Evolutionary conservation across 495 filamentous ascomycete species (phyloP).

Genomic region (Talaromyces ruber): DNA sequence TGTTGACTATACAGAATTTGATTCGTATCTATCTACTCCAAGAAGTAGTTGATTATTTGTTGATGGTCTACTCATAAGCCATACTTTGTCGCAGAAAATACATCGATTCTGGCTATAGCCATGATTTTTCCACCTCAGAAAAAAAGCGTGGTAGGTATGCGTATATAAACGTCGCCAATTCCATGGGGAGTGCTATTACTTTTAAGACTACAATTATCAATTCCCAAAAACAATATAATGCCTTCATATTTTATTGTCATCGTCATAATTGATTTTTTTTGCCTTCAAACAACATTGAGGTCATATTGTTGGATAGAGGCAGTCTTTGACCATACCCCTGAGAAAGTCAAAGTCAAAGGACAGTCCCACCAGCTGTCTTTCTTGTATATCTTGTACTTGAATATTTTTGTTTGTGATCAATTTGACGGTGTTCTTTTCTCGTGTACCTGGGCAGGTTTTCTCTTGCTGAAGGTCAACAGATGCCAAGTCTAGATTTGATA

Average conservation of each 20-base stretch:
- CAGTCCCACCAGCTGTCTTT: not conserved
- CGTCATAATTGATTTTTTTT: not conserved
- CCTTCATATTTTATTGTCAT: not conserved
- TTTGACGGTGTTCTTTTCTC: not conserved
- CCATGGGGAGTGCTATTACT: not conserved
- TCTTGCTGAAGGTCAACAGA: not conserved
- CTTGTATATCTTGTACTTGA: not conserved
- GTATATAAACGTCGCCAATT: not conserved
- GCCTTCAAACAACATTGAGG: not conserved
- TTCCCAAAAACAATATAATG: not conserved
- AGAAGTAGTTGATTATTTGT: no score
- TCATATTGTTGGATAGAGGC: not conserved
- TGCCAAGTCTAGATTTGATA: not conserved
- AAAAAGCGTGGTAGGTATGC: not conserved
- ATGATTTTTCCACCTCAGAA: not conserved
- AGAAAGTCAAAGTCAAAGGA: not conserved
- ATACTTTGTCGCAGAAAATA: not conserved
- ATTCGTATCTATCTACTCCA: no score
- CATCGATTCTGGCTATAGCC: not conserved
- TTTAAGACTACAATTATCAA: not conserved
- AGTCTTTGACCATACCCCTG: not conserved
- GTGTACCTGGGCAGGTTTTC: no score
- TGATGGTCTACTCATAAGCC: no score
- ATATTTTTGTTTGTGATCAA: not conserved
- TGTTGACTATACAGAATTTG: no score